These are phyloP conservation scores for Aspergillus panamensis DNA, from an alignment of 495 filamentous ascomycete genomes.

Conservation along the genomic window DNA sequence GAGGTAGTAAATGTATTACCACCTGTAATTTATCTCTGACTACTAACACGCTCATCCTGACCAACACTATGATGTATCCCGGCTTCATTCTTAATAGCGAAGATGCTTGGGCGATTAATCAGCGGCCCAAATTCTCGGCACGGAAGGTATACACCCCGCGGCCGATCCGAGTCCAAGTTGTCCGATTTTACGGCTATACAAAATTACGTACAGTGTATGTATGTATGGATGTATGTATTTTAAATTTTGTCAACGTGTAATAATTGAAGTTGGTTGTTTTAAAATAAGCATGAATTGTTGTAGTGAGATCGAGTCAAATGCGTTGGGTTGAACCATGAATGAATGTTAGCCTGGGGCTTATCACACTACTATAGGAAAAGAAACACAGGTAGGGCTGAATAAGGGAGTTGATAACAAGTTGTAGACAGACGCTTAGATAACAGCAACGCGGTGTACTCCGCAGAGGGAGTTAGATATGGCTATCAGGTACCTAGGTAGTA, in stretches of 20 bases:
- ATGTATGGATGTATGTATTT: not conserved
- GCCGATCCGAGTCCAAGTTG: conserved; percentile 11
- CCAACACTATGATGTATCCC: too few species aligned
- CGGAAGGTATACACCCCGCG: conserved; percentile 11
- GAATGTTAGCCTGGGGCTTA: too few species aligned
- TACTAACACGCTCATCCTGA: too few species aligned
- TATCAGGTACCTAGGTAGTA: not conserved
- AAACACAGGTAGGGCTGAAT: not conserved
- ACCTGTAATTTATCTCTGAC: too few species aligned
- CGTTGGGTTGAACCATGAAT: too few species aligned
- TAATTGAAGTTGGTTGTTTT: not conserved
- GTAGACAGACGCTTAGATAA: not conserved
- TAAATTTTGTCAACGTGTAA: not conserved
- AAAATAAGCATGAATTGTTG: not conserved
- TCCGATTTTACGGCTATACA: not conserved
- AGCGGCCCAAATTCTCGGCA: conserved; percentile 8
- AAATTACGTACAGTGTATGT: not conserved
- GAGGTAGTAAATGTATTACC: too few species aligned
- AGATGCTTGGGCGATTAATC: not conserved
- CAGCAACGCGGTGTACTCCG: not conserved
- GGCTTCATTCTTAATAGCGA: not conserved
- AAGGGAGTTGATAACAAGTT: not conserved
- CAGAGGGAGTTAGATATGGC: not conserved
- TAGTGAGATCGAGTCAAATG: not conserved
- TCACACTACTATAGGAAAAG: not conserved